A percentile compares a stretch with the other conserved stretches of the same genome.
Conservation (phyloP, 176 grass and related monocot species). For the Oryza meridionalis region DNA sequence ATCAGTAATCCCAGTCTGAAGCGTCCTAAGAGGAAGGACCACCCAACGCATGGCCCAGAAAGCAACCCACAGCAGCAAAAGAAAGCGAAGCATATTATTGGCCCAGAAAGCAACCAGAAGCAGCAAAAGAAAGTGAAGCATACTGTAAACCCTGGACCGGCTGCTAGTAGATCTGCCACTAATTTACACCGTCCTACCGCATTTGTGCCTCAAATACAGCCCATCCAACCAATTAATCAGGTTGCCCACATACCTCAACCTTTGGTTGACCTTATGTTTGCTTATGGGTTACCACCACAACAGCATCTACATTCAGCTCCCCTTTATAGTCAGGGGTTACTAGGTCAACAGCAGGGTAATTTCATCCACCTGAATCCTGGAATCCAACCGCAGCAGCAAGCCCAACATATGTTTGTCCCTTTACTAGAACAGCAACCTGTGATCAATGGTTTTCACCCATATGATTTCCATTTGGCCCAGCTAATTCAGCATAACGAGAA, state of each 20-base stretch:
- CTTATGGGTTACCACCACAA: constrained; percentile 25
- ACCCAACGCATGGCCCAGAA: neutral
- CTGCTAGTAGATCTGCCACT: constrained; percentile 15
- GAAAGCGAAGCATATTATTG: constrained; percentile 24
- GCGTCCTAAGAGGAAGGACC: constrained; percentile 31
- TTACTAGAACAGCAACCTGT: neutral
- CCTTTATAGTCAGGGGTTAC: constrained; percentile 13
- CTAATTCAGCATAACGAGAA: constrained; percentile 25
- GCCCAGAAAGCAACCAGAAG: neutral
- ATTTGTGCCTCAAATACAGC: constrained; percentile 14
- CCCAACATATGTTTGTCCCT: constrained; percentile 33
- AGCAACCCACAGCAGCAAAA: constrained; percentile 27
- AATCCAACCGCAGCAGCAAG: constrained; percentile 37
- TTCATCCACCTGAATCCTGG: constrained; percentile 29
- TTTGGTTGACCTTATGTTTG: neutral
- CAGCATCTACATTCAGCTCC: constrained; percentile 30
- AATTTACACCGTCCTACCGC: neutral
- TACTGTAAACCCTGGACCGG: neutral
- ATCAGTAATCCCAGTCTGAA: neutral
- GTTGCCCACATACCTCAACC: constrained; percentile 14
- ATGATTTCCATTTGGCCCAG: constrained; percentile 25
- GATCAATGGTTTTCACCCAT: constrained; percentile 10
- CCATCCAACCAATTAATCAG: constrained; percentile 14
- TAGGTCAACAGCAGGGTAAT: constrained; percentile 36
- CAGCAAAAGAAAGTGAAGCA: constrained; percentile 19